Base-by-base conservation (phyloP, 371 early-diverging fungal species). In the Mortierella polycephala region DNA sequence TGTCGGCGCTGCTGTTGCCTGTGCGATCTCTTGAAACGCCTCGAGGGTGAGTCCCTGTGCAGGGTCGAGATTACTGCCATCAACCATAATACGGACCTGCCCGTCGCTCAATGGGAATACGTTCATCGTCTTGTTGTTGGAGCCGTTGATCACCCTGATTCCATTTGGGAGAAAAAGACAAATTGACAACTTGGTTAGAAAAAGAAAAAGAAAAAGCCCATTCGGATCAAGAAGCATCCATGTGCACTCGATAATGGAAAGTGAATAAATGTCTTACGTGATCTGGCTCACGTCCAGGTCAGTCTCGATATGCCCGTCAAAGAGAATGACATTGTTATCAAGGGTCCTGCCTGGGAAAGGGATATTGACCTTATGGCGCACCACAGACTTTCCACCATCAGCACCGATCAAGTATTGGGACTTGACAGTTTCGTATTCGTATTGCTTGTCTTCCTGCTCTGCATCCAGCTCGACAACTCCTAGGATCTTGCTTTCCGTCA, bases 331-430 rank as follows among this genome's bases (percentile, higher is more conserved):
- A 30, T 56, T 68, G 42, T 70, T 71, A 9, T 71, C 71, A 45
- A 66, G 45, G 5, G 77, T 77, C 16, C 62, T 54, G 18, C 77
- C 77, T 9, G 46, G 58, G 58, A 77, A 77, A 1, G 68, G 60
- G 18, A 77, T 77, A 46, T 65, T 37, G 50, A 72, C 40, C 53
- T 72, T 72, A 44, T 77, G 79, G 5, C 79, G 61, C 30, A 77
- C 79, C 18, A 56, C 79, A 6, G 73, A 72, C 57, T 77, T 72
- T 47, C 73, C 72, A 39, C 79, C 79, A 58, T 77, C 79, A 0
- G 73, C 69, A 9, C 62, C 79, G 41, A 77, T 72, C 56, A 77
- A 37, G 42, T 77, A 77, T 52, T 72, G 53, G 16, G 79, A 77
- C 8, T 66, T 40, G 0, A 77, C 60, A 13, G 62, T 50, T 57